Base-by-base conservation (phyloP, 805 yeast genomes). In the Priceomyces haplophilus region DNA sequence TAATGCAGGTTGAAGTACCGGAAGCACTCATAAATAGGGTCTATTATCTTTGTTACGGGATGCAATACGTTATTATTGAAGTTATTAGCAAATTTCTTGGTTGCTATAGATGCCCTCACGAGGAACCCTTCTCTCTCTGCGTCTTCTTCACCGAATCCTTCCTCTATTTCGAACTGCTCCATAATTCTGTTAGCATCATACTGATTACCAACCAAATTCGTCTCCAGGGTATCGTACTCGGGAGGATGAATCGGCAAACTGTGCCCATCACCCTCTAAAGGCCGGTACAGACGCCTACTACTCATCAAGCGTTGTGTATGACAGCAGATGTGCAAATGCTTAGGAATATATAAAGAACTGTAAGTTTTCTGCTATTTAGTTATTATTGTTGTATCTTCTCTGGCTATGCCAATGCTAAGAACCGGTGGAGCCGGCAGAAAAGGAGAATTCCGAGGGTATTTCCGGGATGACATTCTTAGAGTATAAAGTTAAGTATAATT, bases 21-120 rank as follows among this genome's bases (percentile, higher is more conserved):
- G 48, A 71, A 72, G 2, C 74, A 68, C 53, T 77, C 80, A 49
- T 72, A 70, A 3, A 78, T 68, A 1, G 83, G 83, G 49, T 76
- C 81, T 41, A 76, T 53, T 17, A 73, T 72, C 19, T 61, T 65
- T 19, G 69, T 53, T 11, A 77, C 60, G 3, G 80, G 81, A 29
- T 59, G 56, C 25, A 73, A 67, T 11, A 76, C 54, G 33, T 60
- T 48, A 31, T 54, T 54, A 41, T 61, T 69, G 54, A 74, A 58
- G 38, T 58, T 59, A 32, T 51, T 49, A 7, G 75, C 75, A 35
- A 70, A 53, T 38, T 54, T 57, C 44, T 59, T 58, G 11, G 69
- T 55, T 27, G 57, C 52, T n/a, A 64, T 51, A 4, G 69, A 67
- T 0, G 78, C 76, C 38, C 76, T 59, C 23, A 42, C 40, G 12